These are phyloP conservation scores for Ceratobasidium theobromae DNA, from an alignment of 1,284 basidiomycete genomes.

Conservation along the genomic window DNA sequence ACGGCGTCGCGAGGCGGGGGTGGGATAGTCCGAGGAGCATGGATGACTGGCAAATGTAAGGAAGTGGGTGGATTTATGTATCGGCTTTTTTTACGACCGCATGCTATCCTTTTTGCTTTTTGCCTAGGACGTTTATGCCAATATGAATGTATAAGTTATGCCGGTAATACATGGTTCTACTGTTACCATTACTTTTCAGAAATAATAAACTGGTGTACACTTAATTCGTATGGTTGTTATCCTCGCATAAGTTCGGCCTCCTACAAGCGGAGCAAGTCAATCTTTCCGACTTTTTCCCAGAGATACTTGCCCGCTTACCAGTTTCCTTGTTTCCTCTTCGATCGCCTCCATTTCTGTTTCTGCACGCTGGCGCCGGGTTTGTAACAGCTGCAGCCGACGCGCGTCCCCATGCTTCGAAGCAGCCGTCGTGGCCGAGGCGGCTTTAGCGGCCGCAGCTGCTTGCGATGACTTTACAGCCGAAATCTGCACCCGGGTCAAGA, in stretches of 20 bases:
- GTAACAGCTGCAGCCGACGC: slow-evolving; percentile 8
- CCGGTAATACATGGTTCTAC: neutral
- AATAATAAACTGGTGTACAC: neutral
- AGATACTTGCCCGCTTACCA: neutral
- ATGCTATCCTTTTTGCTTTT: neutral
- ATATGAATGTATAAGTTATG: slow-evolving; percentile 25
- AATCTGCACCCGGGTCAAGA: neutral
- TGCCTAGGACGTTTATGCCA: neutral
- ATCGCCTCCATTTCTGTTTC: slow-evolving; percentile 13
- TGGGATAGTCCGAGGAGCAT: slow-evolving; percentile 31
- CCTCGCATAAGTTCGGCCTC: slow-evolving; percentile 13
- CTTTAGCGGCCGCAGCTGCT: slow-evolving; percentile 8
- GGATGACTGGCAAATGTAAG: slow-evolving; percentile 30
- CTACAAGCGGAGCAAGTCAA: neutral
- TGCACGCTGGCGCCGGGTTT: slow-evolving; percentile 11
- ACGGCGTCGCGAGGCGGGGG: neutral
- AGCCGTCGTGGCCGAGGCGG: slow-evolving; percentile 9
- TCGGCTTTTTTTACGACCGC: no score
- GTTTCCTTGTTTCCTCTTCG: slow-evolving; percentile 6
- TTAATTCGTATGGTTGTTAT: neutral
- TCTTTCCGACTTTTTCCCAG: neutral
- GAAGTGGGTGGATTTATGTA: neutral
- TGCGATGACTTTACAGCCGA: slow-evolving; percentile 14
- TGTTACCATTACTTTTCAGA: neutral
- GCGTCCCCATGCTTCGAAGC: slow-evolving; percentile 19